Conservation (phyloP, 73 alveolate genomes). For the Tetrahymena malaccensis region DNA sequence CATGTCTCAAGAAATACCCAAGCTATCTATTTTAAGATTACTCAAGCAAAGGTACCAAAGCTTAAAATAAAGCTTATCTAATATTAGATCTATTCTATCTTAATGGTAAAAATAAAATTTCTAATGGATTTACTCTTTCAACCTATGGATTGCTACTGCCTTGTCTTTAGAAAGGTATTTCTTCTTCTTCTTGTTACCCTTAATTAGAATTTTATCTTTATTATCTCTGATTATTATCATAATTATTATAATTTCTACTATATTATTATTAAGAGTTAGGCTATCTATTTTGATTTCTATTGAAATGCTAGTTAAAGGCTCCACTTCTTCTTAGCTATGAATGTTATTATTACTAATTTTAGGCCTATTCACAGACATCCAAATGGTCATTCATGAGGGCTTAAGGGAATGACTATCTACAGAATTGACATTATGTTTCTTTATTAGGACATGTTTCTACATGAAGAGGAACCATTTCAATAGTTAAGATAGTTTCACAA, state of each 20-base stretch:
- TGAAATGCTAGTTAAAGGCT: not conserved
- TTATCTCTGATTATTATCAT: not conserved
- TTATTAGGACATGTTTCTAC: not conserved
- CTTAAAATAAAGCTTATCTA: not conserved
- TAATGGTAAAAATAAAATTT: not conserved
- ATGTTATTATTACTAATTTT: not conserved
- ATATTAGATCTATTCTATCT: not conserved
- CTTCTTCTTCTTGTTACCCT: not conserved
- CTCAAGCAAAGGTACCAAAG: not conserved
- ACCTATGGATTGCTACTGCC: not conserved
- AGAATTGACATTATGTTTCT: not conserved
- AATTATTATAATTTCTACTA: not conserved
- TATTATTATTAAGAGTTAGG: not conserved
- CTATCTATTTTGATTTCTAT: not conserved
- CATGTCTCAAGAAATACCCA: not conserved
- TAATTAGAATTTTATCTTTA: not conserved
- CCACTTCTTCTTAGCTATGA: not conserved
- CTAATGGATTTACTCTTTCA: not conserved
- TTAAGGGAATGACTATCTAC: not conserved
- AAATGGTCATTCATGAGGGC: not conserved
- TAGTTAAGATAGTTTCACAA: not conserved
- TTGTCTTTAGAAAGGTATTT: not conserved
- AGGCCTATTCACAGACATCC: not conserved
- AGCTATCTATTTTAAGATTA: not conserved
- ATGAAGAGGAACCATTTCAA: not conserved